Evolutionary conservation across 345 rosid species (phyloP).

Genomic region (Brassica incana): DNA sequence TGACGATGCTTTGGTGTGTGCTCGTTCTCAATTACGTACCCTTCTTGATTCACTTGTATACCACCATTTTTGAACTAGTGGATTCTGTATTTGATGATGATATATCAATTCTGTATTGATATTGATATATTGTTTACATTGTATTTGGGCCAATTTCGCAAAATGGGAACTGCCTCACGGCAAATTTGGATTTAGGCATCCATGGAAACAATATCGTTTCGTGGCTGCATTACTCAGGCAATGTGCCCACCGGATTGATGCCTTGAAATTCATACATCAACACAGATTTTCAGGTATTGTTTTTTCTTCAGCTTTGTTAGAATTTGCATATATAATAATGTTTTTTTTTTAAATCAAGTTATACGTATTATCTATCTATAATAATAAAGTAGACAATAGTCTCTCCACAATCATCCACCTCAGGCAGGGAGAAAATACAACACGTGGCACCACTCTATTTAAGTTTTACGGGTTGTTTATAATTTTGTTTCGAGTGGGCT

Average conservation of each 20-base stretch:
- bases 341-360: conserved; percentile 1
- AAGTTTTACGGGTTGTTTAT: too few species aligned
- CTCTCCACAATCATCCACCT: too few species aligned
- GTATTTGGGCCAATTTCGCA: conserved; percentile 65
- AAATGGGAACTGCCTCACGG: conserved; percentile 99
- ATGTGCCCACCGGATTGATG: conserved; percentile 66
- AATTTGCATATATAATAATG: background rate
- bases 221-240: conserved; percentile 63
- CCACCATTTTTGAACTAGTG: conserved; percentile 3
- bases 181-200: conserved; percentile 65
- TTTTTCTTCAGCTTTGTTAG: background rate
- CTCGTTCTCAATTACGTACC: background rate
- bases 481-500: too few species aligned
- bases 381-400: too few species aligned
- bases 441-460: too few species aligned
- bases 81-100: background rate
- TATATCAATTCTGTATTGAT: background rate
- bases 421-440: too few species aligned
- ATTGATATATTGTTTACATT: background rate
- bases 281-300: conserved; percentile 48
- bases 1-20: conserved; percentile 68
- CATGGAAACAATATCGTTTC: conserved; percentile 70
- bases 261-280: conserved; percentile 55
- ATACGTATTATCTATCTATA: background rate
- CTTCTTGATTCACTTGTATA: background rate